These are phyloP conservation scores for Hypoxylon fragiforme DNA, from an alignment of 495 filamentous ascomycete genomes.

Conservation along the genomic window DNA sequence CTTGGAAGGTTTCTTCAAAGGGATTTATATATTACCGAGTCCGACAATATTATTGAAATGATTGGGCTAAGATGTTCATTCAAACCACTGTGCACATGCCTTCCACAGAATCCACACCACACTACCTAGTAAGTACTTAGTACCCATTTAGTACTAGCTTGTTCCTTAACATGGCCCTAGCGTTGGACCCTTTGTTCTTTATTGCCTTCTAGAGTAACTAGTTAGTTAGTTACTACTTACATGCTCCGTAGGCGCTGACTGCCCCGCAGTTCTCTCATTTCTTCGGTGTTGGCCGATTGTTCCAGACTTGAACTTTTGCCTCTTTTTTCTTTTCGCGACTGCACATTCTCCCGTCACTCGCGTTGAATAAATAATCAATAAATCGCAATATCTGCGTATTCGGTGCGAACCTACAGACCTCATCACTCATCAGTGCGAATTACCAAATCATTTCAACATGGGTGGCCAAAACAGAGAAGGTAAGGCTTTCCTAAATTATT, in stretches of 20 bases:
- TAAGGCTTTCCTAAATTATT: conserved; percentile 30
- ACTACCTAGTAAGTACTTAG: too few species aligned
- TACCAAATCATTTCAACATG: conserved; percentile 50
- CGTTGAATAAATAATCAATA: conserved; percentile 15
- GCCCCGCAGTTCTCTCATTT: not conserved
- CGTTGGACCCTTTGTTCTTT: not conserved
- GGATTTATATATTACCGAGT: conserved; percentile 29
- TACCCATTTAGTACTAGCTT: too few species aligned
- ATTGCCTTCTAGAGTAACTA: not conserved
- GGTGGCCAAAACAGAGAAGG: conserved; percentile 72
- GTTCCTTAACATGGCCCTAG: too few species aligned
- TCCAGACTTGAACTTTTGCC: conserved; percentile 7
- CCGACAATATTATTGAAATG: conserved; percentile 1
- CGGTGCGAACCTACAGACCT: conserved; percentile 5
- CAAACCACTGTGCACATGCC: not conserved
- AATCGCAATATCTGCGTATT: conserved; percentile 1
- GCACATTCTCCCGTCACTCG: conserved; percentile 15
- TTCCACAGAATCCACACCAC: too few species aligned
- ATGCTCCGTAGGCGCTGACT: conserved; percentile 21
- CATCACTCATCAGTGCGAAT: not conserved
- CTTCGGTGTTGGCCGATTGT: conserved; percentile 11
- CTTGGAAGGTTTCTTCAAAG: not conserved
- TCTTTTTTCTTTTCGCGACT: conserved; percentile 13
- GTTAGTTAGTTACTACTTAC: too few species aligned
- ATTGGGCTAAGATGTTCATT: too few species aligned